These are phyloP conservation scores for Aureobasidium sp. DNA, from an alignment of 2,329 filamentous ascomycete genomes.

Conservation along the genomic window DNA sequence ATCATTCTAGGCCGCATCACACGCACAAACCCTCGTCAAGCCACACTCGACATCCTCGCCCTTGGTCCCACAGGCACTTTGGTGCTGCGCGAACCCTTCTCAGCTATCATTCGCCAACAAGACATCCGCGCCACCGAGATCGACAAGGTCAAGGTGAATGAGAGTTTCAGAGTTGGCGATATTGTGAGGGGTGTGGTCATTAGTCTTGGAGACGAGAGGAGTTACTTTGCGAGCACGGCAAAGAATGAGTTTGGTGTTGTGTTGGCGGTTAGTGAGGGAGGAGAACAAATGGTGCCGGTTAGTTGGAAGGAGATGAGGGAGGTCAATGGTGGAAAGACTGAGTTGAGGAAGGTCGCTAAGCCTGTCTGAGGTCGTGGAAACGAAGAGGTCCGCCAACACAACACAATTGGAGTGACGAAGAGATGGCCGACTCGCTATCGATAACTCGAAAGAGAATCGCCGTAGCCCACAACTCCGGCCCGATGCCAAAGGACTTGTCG, in stretches of 20 bases:
- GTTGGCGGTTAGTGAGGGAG: conserved; percentile 80
- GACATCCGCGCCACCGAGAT: conserved; percentile 94
- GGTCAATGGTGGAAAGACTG: conserved; percentile 66
- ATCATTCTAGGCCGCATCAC: conserved; percentile 79
- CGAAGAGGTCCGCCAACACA: not conserved
- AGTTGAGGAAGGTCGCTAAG: conserved; percentile 82
- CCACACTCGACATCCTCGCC: conserved; percentile 76
- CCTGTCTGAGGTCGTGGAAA: conserved; percentile 56
- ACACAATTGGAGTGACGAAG: not conserved
- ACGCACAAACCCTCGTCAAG: conserved; percentile 77
- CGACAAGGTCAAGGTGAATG: conserved; percentile 84
- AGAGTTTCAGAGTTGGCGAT: conserved; percentile 88
- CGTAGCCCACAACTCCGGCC: not conserved
- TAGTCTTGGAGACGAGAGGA: conserved; percentile 80
- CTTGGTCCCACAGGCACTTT: conserved; percentile 50
- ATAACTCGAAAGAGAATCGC: not conserved
- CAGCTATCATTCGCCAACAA: conserved; percentile 45
- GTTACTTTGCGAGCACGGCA: conserved; percentile 91
- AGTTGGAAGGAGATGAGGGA: conserved; percentile 95
- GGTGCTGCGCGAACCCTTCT: conserved; percentile 24
- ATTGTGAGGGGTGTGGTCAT: conserved; percentile 81
- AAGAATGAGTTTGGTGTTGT: conserved; percentile 89
- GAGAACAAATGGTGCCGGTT: conserved; percentile 74
- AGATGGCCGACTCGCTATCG: not conserved
- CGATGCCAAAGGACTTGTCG: not conserved